Evolutionary conservation across 768 basidiomycete genomes (phyloP).

Genomic region (Coprinopsis strossmayeri): DNA sequence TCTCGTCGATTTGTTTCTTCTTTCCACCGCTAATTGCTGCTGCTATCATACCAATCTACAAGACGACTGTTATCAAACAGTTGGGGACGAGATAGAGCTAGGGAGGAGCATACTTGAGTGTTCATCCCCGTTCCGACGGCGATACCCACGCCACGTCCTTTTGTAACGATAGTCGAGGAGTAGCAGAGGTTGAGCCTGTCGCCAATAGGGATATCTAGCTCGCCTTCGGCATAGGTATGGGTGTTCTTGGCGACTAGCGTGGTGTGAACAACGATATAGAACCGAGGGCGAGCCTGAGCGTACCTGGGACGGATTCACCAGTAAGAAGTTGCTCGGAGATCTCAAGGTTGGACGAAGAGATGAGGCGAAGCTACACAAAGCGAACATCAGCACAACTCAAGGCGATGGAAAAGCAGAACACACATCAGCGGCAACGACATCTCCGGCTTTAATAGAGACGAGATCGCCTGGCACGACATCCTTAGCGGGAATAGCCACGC

Average conservation of each 20-base stretch:
- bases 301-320: constrained; percentile 43
- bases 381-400: not conserved
- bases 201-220: constrained; percentile 31
- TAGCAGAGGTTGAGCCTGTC: constrained; percentile 39
- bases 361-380: constrained; percentile 29
- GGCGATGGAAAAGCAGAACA: constrained; percentile 4
- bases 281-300: not conserved
- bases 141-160: constrained; percentile 44
- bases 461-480: constrained; percentile 37
- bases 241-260: constrained; percentile 30
- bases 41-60: constrained; percentile 32
- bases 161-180: constrained; percentile 35
- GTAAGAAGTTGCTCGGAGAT: constrained; percentile 47
- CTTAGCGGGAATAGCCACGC: constrained; percentile 31
- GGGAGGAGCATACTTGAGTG: constrained; percentile 34
- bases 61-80: not conserved
- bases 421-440: constrained; percentile 40
- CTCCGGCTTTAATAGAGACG: constrained; percentile 32
- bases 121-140: constrained; percentile 43
- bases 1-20: constrained; percentile 6
- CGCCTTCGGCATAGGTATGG: constrained; percentile 21
- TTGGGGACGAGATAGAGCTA: not conserved
- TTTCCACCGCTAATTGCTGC: constrained; percentile 23
- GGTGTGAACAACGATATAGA: not conserved
- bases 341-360: constrained; percentile 40